phyloP scores from a whole-genome alignment of 371 early-diverging fungal genomes.

The Lichtheimia corymbifera region DNA sequence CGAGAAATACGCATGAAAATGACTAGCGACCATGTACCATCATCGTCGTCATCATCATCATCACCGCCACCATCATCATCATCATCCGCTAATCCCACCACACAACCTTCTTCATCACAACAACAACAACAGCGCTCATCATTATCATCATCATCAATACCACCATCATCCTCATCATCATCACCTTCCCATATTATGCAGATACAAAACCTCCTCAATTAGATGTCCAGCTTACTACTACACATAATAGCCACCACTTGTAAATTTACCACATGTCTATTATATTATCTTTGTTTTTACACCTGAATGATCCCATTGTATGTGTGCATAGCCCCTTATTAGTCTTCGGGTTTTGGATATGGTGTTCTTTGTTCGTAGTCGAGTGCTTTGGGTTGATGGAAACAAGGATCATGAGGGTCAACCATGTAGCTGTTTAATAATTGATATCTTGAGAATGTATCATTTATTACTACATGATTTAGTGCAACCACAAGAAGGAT shows the following conservation, averaged over 20 bases:
- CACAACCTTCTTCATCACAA: not conserved
- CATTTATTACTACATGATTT: not conserved
- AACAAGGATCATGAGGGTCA: too few relatives aligned
- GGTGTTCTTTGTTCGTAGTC: too few relatives aligned
- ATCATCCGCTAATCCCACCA: conserved; percentile 1
- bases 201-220: conserved; percentile 29
- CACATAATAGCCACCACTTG: too few relatives aligned
- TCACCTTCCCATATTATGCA: conserved; percentile 21
- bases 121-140: not conserved
- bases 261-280: too few relatives aligned
- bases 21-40: not conserved
- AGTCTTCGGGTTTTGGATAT: too few relatives aligned
- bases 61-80: not conserved
- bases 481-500: conserved; percentile 1
- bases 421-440: too few relatives aligned
- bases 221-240: not conserved
- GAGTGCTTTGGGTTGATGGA: too few relatives aligned
- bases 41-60: conserved; percentile 1
- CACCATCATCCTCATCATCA: conserved; percentile 9
- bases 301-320: too few relatives aligned
- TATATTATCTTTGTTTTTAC: too few relatives aligned
- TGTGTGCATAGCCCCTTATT: too few relatives aligned
- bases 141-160: conserved; percentile 1
- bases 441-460: too few relatives aligned
- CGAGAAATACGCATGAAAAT: conserved; percentile 8